phyloP scores from a whole-genome alignment of 202 grass and related monocot genomes.

The Carex arenaria region DNA sequence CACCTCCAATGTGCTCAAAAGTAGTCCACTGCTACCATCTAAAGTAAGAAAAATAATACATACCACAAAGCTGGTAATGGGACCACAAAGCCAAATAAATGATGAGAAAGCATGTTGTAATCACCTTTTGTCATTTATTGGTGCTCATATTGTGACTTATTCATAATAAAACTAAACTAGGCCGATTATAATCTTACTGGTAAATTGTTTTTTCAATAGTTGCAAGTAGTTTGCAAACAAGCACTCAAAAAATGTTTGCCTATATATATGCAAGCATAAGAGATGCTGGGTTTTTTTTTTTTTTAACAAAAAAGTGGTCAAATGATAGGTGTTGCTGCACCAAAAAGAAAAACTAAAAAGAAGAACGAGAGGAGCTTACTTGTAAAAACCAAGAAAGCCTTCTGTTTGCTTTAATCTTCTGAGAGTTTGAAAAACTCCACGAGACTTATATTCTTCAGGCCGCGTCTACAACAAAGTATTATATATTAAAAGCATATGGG shows the following conservation, averaged over 20 bases:
- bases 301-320: background rate
- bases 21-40: too few species aligned
- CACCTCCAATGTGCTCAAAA: slow-evolving; percentile 92
- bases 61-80: too few species aligned
- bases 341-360: background rate
- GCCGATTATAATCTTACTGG: background rate
- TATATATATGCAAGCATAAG: background rate
- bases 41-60: too few species aligned
- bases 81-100: too few species aligned
- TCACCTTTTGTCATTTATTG: background rate
- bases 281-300: too few species aligned
- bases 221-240: too few species aligned
- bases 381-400: slow-evolving; percentile 83
- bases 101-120: too few species aligned
- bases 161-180: background rate
- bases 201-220: too few species aligned
- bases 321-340: background rate
- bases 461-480: slow-evolving; percentile 49
- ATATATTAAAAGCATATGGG: background rate
- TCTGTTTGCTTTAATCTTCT: slow-evolving; percentile 73
- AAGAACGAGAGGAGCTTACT: slow-evolving; percentile 35
- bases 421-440: slow-evolving; percentile 72
- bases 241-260: too few species aligned
- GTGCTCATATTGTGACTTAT: background rate
- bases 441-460: slow-evolving; percentile 74